phyloP scores from a whole-genome alignment of 1,284 basidiomycete genomes.

The Boletus smithii region DNA sequence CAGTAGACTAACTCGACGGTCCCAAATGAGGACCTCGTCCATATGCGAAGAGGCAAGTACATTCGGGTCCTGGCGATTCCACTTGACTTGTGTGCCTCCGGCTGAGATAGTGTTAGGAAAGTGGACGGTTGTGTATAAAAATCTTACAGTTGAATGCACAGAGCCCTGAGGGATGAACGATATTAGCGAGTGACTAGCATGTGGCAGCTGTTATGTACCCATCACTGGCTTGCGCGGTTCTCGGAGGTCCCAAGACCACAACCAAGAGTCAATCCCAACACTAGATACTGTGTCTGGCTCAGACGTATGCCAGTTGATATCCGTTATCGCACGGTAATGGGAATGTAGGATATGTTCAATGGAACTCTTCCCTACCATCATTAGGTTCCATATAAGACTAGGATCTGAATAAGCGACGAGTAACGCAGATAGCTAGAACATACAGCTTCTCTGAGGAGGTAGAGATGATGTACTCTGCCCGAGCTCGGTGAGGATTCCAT shows the following conservation, averaged over 20 bases:
- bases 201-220: conserved; percentile 38
- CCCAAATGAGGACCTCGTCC: conserved; percentile 84
- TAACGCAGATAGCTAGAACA: conserved; percentile 21
- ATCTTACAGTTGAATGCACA: conserved; percentile 70
- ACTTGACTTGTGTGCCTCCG: conserved; percentile 92
- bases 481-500: conserved; percentile 90
- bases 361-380: conserved; percentile 64
- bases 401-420: conserved; percentile 8
- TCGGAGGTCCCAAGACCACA: conserved; percentile 87
- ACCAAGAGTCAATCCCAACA: conserved; percentile 77
- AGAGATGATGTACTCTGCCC: conserved; percentile 88
- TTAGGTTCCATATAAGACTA: conserved; percentile 92
- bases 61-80: conserved; percentile 85
- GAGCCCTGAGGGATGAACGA: conserved; percentile 42
- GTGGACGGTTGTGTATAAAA: neutral
- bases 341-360: conserved; percentile 80
- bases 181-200: conserved; percentile 9
- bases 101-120: conserved; percentile 41
- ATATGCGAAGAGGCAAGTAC: conserved; percentile 85
- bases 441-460: conserved; percentile 93
- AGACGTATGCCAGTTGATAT: conserved; percentile 92
- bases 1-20: conserved; percentile 60
- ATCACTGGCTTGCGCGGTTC: conserved; percentile 61
- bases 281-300: conserved; percentile 77
- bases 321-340: conserved; percentile 90